A percentile compares a stretch with the other conserved stretches of the same genome.
Evolutionary conservation across 1,139 yeast species (phyloP).

Genomic region (Yamadazyma triangularis): DNA sequence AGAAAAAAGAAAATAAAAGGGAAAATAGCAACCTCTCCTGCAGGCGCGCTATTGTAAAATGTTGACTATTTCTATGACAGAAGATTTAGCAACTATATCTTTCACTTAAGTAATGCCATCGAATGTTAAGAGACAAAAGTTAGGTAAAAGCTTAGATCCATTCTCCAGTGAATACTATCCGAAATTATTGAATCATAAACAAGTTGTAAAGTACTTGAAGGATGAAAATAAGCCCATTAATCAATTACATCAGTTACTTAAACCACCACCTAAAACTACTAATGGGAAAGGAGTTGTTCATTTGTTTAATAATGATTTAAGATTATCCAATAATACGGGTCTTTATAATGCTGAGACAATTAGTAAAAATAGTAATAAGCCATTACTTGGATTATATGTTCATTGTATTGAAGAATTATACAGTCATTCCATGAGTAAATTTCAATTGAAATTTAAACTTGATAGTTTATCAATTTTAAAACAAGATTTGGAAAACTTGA

Average conservation of each 20-base stretch:
- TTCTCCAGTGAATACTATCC: conserved; percentile 16
- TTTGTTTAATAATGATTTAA: conserved; percentile 41
- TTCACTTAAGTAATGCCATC: no score
- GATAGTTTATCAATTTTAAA: conserved; percentile 27
- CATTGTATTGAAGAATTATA: conserved; percentile 34
- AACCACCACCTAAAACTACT: not conserved
- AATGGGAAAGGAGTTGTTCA: conserved; percentile 26
- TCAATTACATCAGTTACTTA: conserved; percentile 5
- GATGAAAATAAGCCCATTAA: conserved; percentile 22
- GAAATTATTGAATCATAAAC: conserved; percentile 8
- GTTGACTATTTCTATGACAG: no score
- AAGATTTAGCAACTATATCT: no score
- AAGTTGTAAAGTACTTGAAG: conserved; percentile 16
- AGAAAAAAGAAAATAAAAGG: no score
- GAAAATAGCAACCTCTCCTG: no score
- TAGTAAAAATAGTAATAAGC: conserved; percentile 19
- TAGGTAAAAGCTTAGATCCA: conserved; percentile 8
- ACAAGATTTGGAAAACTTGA: conserved; percentile 20
- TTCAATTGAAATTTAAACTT: conserved; percentile 35
- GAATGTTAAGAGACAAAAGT: conserved; percentile 11
- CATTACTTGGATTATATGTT: conserved; percentile 35
- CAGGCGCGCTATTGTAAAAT: no score
- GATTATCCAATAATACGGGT: conserved; percentile 38
- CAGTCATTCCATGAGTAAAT: conserved; percentile 39
- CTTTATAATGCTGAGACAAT: conserved; percentile 28